phyloP scores from a whole-genome alignment of 169 alveolate genomes.

The Pseudocohnilembus persalinus region DNA sequence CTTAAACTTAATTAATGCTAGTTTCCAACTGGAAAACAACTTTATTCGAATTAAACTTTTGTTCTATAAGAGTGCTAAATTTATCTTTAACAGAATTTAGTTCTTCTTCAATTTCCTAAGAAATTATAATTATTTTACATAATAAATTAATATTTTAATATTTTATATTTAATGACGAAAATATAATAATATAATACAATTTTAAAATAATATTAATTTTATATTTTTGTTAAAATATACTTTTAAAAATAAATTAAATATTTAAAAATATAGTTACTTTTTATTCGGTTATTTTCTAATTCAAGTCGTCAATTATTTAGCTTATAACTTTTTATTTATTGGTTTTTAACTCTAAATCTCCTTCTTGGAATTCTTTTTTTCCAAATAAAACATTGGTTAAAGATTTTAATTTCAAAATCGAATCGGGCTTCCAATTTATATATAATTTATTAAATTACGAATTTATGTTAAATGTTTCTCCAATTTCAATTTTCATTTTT shows the following conservation, averaged over 20 bases:
- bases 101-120: too few relatives aligned
- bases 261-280: too few relatives aligned
- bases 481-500: not conserved
- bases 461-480: not conserved
- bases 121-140: too few relatives aligned
- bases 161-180: not conserved
- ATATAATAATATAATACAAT: not conserved
- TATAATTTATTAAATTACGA: not conserved
- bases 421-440: conserved; percentile 25
- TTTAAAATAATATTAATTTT: too few relatives aligned
- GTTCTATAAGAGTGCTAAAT: not conserved
- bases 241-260: too few relatives aligned
- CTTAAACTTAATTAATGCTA: not conserved
- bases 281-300: not conserved
- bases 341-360: not conserved
- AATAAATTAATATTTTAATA: too few relatives aligned
- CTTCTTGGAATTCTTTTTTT: not conserved
- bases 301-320: not conserved
- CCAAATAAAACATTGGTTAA: not conserved
- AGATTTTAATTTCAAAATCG: not conserved
- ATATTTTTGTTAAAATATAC: too few relatives aligned
- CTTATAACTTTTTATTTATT: not conserved
- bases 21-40: too few relatives aligned
- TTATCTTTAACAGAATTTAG: not conserved
- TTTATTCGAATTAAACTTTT: too few relatives aligned